Evolutionary conservation across 768 basidiomycete species (phyloP).

Genomic region (Auriscalpium vulgare): DNA sequence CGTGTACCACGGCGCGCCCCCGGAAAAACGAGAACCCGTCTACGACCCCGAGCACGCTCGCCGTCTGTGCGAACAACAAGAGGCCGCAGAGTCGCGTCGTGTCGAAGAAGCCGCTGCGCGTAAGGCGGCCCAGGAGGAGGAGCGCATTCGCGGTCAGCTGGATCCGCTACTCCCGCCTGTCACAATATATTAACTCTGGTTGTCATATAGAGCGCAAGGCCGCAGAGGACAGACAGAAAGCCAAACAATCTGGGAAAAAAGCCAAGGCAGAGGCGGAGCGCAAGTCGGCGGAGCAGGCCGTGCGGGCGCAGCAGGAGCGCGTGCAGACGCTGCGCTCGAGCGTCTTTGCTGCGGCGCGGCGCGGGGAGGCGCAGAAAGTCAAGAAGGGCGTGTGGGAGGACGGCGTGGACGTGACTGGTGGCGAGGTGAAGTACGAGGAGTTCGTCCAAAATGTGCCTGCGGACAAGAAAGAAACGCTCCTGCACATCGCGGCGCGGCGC

Average conservation of each 20-base stretch:
- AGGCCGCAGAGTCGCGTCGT: constrained; percentile 45
- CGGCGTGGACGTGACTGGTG: constrained; percentile 61
- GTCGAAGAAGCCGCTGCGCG: constrained; percentile 40
- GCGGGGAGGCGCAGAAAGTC: constrained; percentile 37
- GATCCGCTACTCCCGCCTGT: constrained; percentile 1
- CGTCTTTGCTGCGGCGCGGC: constrained; percentile 59
- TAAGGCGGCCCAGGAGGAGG: constrained; percentile 35
- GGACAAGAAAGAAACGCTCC: constrained; percentile 59
- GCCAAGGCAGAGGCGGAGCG: constrained; percentile 42
- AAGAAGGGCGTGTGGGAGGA: constrained; percentile 59
- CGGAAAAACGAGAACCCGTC: neutral
- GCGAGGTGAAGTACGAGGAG: constrained; percentile 53
- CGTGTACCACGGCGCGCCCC: neutral
- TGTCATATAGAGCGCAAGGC: constrained; percentile 35
- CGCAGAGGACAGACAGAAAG: constrained; percentile 51
- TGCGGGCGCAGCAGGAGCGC: constrained; percentile 37
- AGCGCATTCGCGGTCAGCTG: constrained; percentile 42
- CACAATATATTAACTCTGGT: constrained; percentile 2
- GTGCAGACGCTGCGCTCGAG: constrained; percentile 51
- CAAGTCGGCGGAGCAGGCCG: constrained; percentile 41
- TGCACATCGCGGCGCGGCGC: constrained; percentile 54
- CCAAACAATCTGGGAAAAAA: constrained; percentile 47
- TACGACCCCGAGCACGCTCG: constrained; percentile 36
- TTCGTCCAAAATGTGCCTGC: constrained; percentile 37
- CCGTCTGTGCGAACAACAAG: constrained; percentile 43